Conservation (phyloP, 768 basidiomycete species). For the Xerocomellus chrysenteron region DNA sequence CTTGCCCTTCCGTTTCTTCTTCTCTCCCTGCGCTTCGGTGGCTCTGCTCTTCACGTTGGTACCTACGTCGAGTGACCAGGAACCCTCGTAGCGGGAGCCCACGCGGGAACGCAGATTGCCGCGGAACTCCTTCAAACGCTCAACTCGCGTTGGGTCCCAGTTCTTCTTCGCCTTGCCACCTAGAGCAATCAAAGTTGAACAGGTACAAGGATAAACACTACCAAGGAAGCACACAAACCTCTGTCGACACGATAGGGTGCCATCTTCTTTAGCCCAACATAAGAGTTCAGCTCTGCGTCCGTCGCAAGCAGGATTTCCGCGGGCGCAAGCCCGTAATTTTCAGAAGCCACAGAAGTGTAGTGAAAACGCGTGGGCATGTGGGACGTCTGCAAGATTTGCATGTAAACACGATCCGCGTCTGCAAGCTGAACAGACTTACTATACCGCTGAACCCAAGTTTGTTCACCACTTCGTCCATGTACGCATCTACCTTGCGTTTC, state of each 20-base stretch:
- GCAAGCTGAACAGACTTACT: conserved; percentile 46
- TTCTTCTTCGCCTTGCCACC: conserved; percentile 27
- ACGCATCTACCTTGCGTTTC: conserved; percentile 77
- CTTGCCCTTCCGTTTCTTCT: conserved; percentile 68
- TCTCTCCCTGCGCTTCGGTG: conserved; percentile 18
- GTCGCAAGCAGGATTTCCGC: conserved; percentile 89
- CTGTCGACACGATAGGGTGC: conserved; percentile 81
- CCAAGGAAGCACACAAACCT: conserved; percentile 19
- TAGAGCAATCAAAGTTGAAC: not conserved
- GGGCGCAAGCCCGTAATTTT: conserved; percentile 70
- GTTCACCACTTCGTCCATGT: conserved; percentile 88
- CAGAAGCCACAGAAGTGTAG: conserved; percentile 68
- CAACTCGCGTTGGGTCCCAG: conserved; percentile 64
- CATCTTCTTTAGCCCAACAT: conserved; percentile 84
- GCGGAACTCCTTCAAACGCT: conserved; percentile 74
- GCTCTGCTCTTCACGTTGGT: conserved; percentile 5
- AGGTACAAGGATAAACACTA: not conserved
- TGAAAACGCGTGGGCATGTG: conserved; percentile 92
- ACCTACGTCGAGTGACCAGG: conserved; percentile 17
- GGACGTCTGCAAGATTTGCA: conserved; percentile 59
- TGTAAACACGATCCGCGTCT: not conserved
- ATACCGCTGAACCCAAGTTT: conserved; percentile 91
- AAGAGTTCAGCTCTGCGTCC: conserved; percentile 90
- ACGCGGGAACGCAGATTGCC: conserved; percentile 50
- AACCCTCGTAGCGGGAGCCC: conserved; percentile 16